Conservation (phyloP, 805 yeast species). For the Pichia sporocuriosa region DNA sequence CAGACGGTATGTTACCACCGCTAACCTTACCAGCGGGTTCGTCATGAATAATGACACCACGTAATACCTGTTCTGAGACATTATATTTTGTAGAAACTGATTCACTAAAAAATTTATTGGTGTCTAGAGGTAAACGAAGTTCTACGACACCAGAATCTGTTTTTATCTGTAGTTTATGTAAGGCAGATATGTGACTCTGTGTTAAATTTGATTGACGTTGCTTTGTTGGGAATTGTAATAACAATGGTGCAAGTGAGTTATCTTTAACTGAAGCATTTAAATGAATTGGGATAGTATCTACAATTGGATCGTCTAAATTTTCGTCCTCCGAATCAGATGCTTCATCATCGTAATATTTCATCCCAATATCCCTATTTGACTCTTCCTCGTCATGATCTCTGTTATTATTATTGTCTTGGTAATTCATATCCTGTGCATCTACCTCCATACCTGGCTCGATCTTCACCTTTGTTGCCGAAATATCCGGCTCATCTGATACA, state of each 20-base stretch:
- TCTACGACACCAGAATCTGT: constrained; percentile 59
- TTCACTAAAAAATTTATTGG: constrained; percentile 58
- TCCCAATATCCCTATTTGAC: background rate
- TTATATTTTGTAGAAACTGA: constrained; percentile 51
- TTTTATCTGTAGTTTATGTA: constrained; percentile 36
- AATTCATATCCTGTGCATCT: constrained; percentile 21
- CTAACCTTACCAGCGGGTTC: constrained; percentile 31
- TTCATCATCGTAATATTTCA: background rate
- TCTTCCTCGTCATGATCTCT: constrained; percentile 3
- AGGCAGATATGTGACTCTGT: constrained; percentile 2
- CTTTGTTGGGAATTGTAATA: constrained; percentile 56
- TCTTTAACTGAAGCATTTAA: constrained; percentile 22
- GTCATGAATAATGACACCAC: constrained; percentile 58
- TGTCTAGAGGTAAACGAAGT: constrained; percentile 69
- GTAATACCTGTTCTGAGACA: constrained; percentile 53
- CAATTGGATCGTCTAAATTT: constrained; percentile 52
- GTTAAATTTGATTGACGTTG: constrained; percentile 29
- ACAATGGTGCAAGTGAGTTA: constrained; percentile 26
- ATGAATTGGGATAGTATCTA: constrained; percentile 53
- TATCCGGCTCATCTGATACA: constrained; percentile 12
- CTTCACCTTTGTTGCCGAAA: constrained; percentile 1
- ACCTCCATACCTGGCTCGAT: constrained; percentile 3
- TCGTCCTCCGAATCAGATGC: constrained; percentile 17
- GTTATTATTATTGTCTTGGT: background rate
- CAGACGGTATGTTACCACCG: constrained; percentile 4